Evolutionary conservation across 2,329 filamentous ascomycete genomes (phyloP).

Genomic region (Didymella segeticola): DNA sequence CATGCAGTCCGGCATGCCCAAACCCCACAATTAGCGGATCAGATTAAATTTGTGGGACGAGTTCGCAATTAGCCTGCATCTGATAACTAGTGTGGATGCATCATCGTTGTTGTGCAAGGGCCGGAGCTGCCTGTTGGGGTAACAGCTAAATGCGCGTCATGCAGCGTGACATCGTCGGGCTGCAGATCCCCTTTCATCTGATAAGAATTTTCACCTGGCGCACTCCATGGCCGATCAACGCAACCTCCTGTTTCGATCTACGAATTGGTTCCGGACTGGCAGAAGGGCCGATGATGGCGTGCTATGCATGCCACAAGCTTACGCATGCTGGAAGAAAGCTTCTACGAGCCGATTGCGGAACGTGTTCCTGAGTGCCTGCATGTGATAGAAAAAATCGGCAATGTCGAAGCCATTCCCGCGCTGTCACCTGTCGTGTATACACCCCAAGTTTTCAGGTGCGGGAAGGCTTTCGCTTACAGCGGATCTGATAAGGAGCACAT

Average conservation of each 20-base stretch:
- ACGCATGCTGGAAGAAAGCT: conserved; percentile 1
- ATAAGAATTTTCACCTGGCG: conserved; percentile 31
- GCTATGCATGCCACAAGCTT: conserved; percentile 14
- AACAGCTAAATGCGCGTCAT: conserved; percentile 18
- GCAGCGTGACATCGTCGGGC: conserved; percentile 33
- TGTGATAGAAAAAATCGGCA: no score
- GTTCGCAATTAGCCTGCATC: conserved; percentile 33
- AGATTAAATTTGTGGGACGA: conserved; percentile 34
- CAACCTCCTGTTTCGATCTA: conserved; percentile 17
- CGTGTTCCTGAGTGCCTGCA: neutral
- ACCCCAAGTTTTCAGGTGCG: neutral
- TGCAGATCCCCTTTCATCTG: conserved; percentile 35
- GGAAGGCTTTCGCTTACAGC: conserved; percentile 27
- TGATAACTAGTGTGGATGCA: conserved; percentile 39
- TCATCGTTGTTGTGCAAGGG: conserved; percentile 13
- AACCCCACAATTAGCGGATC: conserved; percentile 38
- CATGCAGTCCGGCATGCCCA: neutral
- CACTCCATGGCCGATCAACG: conserved; percentile 8
- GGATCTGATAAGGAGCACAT: conserved; percentile 34
- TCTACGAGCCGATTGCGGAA: conserved; percentile 15
- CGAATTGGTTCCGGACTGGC: conserved; percentile 6
- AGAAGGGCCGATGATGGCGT: conserved; percentile 19
- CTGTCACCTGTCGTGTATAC: neutral
- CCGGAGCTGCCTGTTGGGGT: conserved; percentile 31
- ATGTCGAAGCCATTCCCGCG: neutral